phyloP scores from a whole-genome alignment of 164 flowering plant genomes.

The Vitis rotundifolia region DNA sequence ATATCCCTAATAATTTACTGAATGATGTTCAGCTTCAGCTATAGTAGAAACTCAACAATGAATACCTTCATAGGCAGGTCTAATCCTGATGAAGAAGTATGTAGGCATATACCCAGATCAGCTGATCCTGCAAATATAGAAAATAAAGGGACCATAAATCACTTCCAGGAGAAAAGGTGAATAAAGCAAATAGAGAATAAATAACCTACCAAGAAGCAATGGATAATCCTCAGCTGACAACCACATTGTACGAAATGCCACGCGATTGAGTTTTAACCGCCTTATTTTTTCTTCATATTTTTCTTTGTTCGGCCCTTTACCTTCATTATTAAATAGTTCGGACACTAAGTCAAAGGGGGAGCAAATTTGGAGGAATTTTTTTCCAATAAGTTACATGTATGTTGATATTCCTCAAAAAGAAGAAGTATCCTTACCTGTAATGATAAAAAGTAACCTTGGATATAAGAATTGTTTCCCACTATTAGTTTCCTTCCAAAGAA shows the following conservation, averaged over 20 bases:
- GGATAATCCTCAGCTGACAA: conserved; percentile 93
- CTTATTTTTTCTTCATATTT: conserved; percentile 77
- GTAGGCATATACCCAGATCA: conserved; percentile 88
- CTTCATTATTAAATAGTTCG: conserved; percentile 25
- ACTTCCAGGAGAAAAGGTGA: neutral
- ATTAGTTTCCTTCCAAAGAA: conserved; percentile 51
- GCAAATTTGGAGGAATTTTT: too few relatives aligned
- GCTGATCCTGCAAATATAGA: conserved; percentile 74
- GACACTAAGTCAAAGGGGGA: too few relatives aligned
- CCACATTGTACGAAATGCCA: conserved; percentile 99
- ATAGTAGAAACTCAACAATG: neutral
- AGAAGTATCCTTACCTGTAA: conserved; percentile 64
- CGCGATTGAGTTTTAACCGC: conserved; percentile 77
- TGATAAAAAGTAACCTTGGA: conserved; percentile 84
- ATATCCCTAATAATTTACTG: neutral
- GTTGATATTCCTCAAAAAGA: neutral
- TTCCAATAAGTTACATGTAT: neutral
- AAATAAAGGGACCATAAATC: neutral
- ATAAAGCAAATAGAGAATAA: neutral
- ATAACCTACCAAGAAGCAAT: conserved; percentile 68
- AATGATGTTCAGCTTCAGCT: conserved; percentile 3
- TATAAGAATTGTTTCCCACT: conserved; percentile 53
- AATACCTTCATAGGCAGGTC: conserved; percentile 98
- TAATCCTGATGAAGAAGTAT: conserved; percentile 96
- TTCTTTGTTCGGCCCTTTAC: conserved; percentile 92